Conservation (phyloP, 2,329 filamentous ascomycete species). For the Xylariaceae sp. region DNA sequence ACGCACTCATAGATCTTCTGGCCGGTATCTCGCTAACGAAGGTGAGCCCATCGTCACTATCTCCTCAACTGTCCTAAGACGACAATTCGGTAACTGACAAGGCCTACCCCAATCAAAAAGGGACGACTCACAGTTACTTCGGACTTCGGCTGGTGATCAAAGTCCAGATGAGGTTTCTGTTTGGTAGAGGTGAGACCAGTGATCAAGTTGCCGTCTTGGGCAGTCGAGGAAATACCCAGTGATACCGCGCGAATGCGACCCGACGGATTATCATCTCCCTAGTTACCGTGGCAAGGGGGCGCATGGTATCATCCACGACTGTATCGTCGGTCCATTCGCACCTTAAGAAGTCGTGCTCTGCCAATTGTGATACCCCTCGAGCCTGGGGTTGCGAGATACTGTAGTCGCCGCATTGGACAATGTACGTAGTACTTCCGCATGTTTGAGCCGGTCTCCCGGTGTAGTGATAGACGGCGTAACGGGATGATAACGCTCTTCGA, state of each 20-base stretch:
- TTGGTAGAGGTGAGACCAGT: too few relatives aligned
- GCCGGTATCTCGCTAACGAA: conserved; percentile 46
- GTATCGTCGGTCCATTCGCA: conserved; percentile 49
- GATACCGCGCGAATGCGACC: conserved; percentile 43
- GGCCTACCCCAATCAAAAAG: too few relatives aligned
- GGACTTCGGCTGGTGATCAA: too few relatives aligned
- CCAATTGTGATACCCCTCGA: conserved; percentile 56
- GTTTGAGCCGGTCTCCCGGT: conserved; percentile 32
- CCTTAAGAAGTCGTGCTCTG: conserved; percentile 40
- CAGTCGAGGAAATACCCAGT: conserved; percentile 33
- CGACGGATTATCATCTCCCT: conserved; percentile 40
- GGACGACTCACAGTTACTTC: too few relatives aligned
- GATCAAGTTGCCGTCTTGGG: too few relatives aligned
- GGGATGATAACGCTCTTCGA: conserved; percentile 43
- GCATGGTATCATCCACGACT: conserved; percentile 45
- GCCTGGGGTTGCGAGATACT: conserved; percentile 53
- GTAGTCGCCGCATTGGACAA: conserved; percentile 61
- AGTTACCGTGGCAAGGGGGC: conserved; percentile 50
- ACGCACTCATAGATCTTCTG: conserved; percentile 47
- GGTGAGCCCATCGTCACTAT: conserved; percentile 47
- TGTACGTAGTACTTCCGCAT: conserved; percentile 50
- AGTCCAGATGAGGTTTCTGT: too few relatives aligned
- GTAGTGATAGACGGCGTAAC: conserved; percentile 45
- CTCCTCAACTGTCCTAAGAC: conserved; percentile 26
- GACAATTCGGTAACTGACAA: too few relatives aligned